These are phyloP conservation scores for Passalora sequoiae DNA, from an alignment of 2,329 filamentous ascomycete species.

Conservation along the genomic window DNA sequence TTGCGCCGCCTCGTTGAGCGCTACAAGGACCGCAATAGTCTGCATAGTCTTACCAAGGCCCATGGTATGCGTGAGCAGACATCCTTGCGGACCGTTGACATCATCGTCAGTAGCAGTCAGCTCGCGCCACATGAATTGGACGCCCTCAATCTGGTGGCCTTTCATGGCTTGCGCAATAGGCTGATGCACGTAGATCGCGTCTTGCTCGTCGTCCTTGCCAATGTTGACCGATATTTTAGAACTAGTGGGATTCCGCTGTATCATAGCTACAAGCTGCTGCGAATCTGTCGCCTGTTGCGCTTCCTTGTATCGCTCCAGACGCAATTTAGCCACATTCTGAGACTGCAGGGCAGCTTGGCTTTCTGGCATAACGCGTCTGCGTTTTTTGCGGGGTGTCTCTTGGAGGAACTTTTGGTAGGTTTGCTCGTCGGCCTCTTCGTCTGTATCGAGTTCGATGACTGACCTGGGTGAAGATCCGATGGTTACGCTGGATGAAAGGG, in stretches of 20 bases:
- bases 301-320: conserved; percentile 17
- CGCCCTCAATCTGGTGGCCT: conserved; percentile 71
- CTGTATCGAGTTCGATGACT: conserved; percentile 13
- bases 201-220: conserved; percentile 55
- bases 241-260: conserved; percentile 17
- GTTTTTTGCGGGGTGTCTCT: conserved; percentile 17
- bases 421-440: conserved; percentile 16
- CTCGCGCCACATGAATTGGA: conserved; percentile 86
- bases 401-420: conserved; percentile 2
- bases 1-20: conserved; percentile 61
- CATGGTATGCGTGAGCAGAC: conserved; percentile 83
- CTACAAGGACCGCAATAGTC: conserved; percentile 71
- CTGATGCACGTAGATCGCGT: conserved; percentile 59
- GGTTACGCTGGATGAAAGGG: background rate
- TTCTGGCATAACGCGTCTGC: conserved; percentile 16
- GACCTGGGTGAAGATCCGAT: conserved; percentile 1
- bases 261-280: conserved; percentile 20
- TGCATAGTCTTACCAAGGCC: conserved; percentile 92
- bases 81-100: conserved; percentile 57
- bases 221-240: conserved; percentile 59
- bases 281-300: conserved; percentile 20
- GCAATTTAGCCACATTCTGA: conserved; percentile 14
- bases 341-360: conserved; percentile 16
- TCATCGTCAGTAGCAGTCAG: conserved; percentile 54
- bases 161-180: conserved; percentile 64